Percentiles rank a stretch among this genome's conserved stretches.
Evolutionary conservation across 352 stramenopile species (phyloP).

Genomic region (Phytophthora brassicae): DNA sequence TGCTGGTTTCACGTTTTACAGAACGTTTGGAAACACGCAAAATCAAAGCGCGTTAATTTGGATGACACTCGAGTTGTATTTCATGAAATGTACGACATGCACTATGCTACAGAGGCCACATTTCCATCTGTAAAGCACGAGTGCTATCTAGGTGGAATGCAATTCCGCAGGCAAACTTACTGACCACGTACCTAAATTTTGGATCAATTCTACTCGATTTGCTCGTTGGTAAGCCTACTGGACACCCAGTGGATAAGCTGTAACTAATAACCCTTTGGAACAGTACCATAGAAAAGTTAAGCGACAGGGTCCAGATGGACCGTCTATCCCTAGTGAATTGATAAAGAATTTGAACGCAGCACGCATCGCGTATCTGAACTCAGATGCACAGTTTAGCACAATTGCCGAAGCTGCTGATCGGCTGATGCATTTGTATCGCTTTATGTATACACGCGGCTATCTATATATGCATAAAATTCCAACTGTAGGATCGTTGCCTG

Average conservation of each 20-base stretch:
- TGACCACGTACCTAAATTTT: slow-evolving; percentile 2
- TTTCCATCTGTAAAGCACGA: background rate
- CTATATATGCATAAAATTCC: background rate
- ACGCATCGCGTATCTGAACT: background rate
- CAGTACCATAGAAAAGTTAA: background rate
- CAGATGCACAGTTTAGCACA: background rate
- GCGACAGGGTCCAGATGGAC: background rate
- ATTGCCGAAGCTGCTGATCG: background rate
- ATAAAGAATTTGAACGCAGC: background rate
- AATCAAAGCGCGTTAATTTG: background rate
- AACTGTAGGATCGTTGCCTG: background rate
- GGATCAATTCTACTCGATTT: slow-evolving; percentile 4
- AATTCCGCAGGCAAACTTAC: background rate
- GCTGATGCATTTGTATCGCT: background rate
- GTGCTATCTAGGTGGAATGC: background rate
- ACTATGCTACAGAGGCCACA: background rate
- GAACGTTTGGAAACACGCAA: slow-evolving; percentile 1
- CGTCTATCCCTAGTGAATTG: background rate
- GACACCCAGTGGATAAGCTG: background rate
- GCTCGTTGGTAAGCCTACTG: background rate
- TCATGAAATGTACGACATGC: slow-evolving; percentile 6
- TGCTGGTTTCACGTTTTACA: slow-evolving; percentile 5
- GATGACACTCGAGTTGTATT: background rate
- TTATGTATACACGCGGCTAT: background rate
- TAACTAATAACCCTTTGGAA: background rate